Evolutionary conservation across 148 eudicot species (phyloP).

Genomic region (Vaccinium macrocarpon): DNA sequence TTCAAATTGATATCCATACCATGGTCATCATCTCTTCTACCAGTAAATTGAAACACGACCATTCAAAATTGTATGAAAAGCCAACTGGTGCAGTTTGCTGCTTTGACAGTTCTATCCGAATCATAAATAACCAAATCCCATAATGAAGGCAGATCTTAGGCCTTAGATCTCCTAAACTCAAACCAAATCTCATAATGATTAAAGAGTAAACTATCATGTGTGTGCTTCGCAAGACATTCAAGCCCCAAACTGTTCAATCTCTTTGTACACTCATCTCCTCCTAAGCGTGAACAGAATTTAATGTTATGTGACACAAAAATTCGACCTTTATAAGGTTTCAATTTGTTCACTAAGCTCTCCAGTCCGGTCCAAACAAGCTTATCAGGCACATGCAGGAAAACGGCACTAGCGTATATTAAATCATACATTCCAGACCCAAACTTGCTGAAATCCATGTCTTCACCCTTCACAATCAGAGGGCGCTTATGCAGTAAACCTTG

Average conservation of each 20-base stretch:
- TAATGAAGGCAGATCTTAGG: constrained; percentile 17
- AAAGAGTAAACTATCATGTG: constrained; percentile 90
- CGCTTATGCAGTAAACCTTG: constrained; percentile 84
- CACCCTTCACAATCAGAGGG: constrained; percentile 81
- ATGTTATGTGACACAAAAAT: constrained; percentile 89
- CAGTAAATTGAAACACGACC: neutral
- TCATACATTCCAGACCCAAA: constrained; percentile 65
- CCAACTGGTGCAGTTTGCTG: neutral
- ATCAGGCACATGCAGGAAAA: constrained; percentile 94
- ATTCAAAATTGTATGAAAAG: neutral
- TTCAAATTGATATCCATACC: neutral
- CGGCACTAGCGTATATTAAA: constrained; percentile 94
- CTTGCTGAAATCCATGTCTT: constrained; percentile 86
- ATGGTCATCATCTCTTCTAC: constrained; percentile 6
- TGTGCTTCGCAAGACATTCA: constrained; percentile 74
- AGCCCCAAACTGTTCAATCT: constrained; percentile 69
- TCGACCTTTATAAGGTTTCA: constrained; percentile 75
- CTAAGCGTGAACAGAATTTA: constrained; percentile 91
- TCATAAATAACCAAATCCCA: neutral
- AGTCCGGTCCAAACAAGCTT: constrained; percentile 92
- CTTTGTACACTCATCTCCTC: constrained; percentile 83
- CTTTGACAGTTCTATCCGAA: neutral
- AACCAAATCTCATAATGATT: constrained; percentile 98
- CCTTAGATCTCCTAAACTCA: constrained; percentile 65
- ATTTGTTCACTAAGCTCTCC: constrained; percentile 60